Evolutionary conservation across 1,139 yeast genomes (phyloP), one percentile per base, ranked within the genome.

Genomic region (Magnusiomyces tetraspermus): DNA sequence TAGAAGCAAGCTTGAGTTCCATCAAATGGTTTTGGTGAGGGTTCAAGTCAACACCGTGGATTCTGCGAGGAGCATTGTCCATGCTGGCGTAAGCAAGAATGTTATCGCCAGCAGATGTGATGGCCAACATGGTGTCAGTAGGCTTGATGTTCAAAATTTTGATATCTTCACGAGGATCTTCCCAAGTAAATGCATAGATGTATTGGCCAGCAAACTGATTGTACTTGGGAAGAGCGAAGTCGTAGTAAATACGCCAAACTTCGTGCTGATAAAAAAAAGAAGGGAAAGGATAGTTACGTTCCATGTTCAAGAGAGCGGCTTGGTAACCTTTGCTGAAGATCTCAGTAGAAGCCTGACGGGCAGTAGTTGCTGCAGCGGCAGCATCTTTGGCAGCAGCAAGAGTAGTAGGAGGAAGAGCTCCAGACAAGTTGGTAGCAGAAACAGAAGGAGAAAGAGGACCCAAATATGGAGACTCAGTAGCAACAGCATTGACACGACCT

Each of bases 161-260:
- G 58, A 80, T 77, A 68, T 85, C 95, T 68, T 84, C 94, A 54
- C 85, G 76, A 36, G 95, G 95, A 65, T 85, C 95, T 69, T 85
- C 95, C 95, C 95, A 85, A 10, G 94, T 85, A 69, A 85, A 85
- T 2, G 95, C 90, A 64, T 85, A 85, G 55, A 85, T 85, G 67
- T 84, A 85, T 68, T 85, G 89, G 64, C 83, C 76, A 55, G 77
- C 80, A 72, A 85, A 85, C 66, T 85, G 90, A 49, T 77, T 78
- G 63, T 83, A 83, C 61, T 77, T 77, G 11, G 84, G 79, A 61
- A 79, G 79, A 60, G 79, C 68, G 61, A 83, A 90, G 67, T 85
- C 88, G 63, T 82, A 85, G 68, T 81, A 85, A 42, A 85, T 89
- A 63, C 95, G 76, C 84, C 90, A 85, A 24, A 80, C 75, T 65